Conservation (phyloP, 306 rosid species). For the Potentilla sterilis region DNA sequence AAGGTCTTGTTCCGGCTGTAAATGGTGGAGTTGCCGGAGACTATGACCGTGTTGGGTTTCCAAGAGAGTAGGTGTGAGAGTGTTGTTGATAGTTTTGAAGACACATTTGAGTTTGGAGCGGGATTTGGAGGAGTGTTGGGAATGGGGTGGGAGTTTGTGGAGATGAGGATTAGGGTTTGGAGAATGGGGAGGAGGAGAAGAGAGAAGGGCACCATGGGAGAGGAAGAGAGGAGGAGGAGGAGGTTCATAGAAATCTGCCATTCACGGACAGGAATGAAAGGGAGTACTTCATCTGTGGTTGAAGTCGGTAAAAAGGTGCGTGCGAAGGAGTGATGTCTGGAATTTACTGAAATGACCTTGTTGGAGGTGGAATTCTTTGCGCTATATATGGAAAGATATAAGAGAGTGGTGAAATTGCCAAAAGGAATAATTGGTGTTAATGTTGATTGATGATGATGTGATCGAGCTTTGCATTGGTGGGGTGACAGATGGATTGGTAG, state of each 20-base stretch:
- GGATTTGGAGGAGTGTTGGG: background rate
- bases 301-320: background rate
- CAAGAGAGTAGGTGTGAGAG: background rate
- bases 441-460: background rate
- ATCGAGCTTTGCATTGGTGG: background rate
- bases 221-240: constrained; percentile 1
- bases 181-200: constrained; percentile 21
- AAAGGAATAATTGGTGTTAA: background rate
- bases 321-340: background rate
- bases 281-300: background rate
- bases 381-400: too few relatives aligned
- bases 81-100: background rate
- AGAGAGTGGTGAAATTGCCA: background rate
- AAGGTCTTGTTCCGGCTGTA: constrained; percentile 49
- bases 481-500: background rate
- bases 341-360: constrained; percentile 12
- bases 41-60: constrained; percentile 16
- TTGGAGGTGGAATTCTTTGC: background rate
- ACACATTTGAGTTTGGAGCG: constrained; percentile 2
- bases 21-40: constrained; percentile 37
- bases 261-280: constrained; percentile 21
- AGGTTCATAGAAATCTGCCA: constrained; percentile 29
- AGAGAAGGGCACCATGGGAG: constrained; percentile 13
- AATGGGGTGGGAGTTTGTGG: background rate
- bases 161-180: background rate